Evolutionary conservation across 1,284 basidiomycete species (phyloP).

Genomic region (Ceratobasidium sp.): DNA sequence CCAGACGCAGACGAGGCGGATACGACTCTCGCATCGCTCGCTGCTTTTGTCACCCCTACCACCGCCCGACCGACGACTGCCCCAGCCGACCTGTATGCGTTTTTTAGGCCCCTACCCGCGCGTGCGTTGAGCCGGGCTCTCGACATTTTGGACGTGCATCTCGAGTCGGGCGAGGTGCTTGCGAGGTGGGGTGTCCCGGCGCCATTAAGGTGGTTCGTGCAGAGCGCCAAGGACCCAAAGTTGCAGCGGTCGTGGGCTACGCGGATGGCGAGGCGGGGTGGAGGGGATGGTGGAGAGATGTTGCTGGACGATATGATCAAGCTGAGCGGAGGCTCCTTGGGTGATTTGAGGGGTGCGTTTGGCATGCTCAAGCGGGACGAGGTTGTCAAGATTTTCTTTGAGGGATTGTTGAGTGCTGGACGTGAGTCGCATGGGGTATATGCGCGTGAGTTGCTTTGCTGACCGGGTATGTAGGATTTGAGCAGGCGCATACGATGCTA

Average conservation of each 20-base stretch:
- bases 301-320: slow-evolving; percentile 91
- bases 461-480: slow-evolving; percentile 71
- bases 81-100: slow-evolving; percentile 79
- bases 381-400: slow-evolving; percentile 82
- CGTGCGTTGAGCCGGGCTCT: slow-evolving; percentile 82
- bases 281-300: slow-evolving; percentile 58
- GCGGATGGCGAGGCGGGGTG: slow-evolving; percentile 82
- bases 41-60: slow-evolving; percentile 81
- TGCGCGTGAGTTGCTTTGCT: slow-evolving; percentile 21
- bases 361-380: slow-evolving; percentile 79
- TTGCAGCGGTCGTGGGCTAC: slow-evolving; percentile 90
- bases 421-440: slow-evolving; percentile 71
- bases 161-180: slow-evolving; percentile 93
- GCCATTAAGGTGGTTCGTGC: slow-evolving; percentile 86
- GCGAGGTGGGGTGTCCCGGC: slow-evolving; percentile 87
- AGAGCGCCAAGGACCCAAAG: slow-evolving; percentile 72
- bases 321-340: slow-evolving; percentile 74
- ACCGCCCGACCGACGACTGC: slow-evolving; percentile 69
- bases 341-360: slow-evolving; percentile 78
- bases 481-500: slow-evolving; percentile 78
- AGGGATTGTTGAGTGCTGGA: slow-evolving; percentile 84
- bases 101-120: slow-evolving; percentile 82
- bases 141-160: slow-evolving; percentile 91
- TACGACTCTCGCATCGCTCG: slow-evolving; percentile 83
- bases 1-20: slow-evolving; percentile 78